Conservation (phyloP, 495 filamentous ascomycete species). For the Chaetomidium leptoderma region DNA sequence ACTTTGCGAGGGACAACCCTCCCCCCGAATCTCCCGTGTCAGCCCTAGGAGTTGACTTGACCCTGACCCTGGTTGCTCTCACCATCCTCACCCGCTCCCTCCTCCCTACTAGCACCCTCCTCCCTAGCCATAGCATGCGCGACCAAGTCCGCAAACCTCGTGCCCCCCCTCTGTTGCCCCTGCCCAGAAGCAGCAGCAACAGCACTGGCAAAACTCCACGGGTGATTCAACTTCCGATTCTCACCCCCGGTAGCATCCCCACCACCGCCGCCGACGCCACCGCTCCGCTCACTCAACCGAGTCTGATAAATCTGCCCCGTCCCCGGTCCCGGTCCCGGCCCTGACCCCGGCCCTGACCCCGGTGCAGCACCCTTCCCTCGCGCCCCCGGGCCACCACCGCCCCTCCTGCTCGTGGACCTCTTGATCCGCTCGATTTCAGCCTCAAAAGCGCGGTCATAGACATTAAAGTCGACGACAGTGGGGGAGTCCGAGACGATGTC, state of each 20-base stretch:
- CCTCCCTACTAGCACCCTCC: not conserved
- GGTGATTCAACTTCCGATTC: not conserved
- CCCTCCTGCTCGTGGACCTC: slow-evolving; percentile 22
- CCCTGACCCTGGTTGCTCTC: not conserved
- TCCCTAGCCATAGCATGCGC: slow-evolving; percentile 14
- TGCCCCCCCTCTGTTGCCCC: not conserved
- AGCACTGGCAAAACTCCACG: not conserved
- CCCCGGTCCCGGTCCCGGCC: not conserved
- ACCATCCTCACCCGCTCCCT: not conserved
- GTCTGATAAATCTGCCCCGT: slow-evolving; percentile 9
- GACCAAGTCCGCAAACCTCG: slow-evolving; percentile 22
- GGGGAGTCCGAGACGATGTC: slow-evolving; percentile 77
- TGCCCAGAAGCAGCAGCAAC: not conserved
- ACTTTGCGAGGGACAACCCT: too few relatives aligned
- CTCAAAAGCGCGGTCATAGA: slow-evolving; percentile 84
- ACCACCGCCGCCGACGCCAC: not conserved
- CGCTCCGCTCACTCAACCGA: not conserved
- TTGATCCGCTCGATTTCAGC: slow-evolving; percentile 72
- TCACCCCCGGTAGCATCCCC: not conserved
- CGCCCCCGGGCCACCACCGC: not conserved
- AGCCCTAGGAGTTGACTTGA: not conserved
- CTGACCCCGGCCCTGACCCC: not conserved
- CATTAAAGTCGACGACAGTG: slow-evolving; percentile 70
- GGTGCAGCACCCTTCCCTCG: not conserved
- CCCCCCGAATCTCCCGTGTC: not conserved